Base-by-base conservation (phyloP, 2,329 filamentous ascomycete genomes). In the Alternaria sp. region DNA sequence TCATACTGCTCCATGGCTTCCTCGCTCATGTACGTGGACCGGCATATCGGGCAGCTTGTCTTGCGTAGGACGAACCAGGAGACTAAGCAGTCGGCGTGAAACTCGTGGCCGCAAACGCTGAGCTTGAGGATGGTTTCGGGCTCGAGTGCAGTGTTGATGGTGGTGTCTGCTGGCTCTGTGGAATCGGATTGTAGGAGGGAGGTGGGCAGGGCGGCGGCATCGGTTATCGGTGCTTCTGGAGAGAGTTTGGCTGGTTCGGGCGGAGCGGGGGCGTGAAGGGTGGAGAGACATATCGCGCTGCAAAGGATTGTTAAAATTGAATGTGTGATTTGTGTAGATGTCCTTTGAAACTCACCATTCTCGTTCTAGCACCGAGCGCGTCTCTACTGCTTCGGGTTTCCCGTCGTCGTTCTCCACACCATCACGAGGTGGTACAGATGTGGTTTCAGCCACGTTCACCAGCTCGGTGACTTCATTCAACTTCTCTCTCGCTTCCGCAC, bases 261-360 rank as follows among this genome's bases (percentile, higher is more conserved):
- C 1, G 65, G 69, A 8, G 68, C 61, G 2, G 71, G 73, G 13
- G 63, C 61, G 21, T 67, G 57, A 7, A 76, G 62, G 2, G 67
- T 60, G 4, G 70, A 74, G 8, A 76, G 72, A 60, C 72, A 76
- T 50, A 76, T 75, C 21, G 72, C 70, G 56, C 73, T 76, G 52
- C 5, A 6, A 3, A 5, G 0, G 11, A 28, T 23, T 17, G 52
- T 71, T 41, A 71, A 58, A 21, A 26, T 42, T 33, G 21, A 26
- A 14, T 6, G 13, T 33, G 29, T 3, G 4, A 29, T 10, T 21
- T 3, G 17, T 37, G 11, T 2, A 2, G 13, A 3, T 10, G 6
- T 13, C 3, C 9, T 13, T 5, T 11, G 3, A 7, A 31, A 46
- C 72, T 42, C 58, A 72, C 72, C 72, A 75, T 52, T 75, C 72